Conservation (phyloP, 129 eudicot genomes). For the Ambrosia trifida region DNA sequence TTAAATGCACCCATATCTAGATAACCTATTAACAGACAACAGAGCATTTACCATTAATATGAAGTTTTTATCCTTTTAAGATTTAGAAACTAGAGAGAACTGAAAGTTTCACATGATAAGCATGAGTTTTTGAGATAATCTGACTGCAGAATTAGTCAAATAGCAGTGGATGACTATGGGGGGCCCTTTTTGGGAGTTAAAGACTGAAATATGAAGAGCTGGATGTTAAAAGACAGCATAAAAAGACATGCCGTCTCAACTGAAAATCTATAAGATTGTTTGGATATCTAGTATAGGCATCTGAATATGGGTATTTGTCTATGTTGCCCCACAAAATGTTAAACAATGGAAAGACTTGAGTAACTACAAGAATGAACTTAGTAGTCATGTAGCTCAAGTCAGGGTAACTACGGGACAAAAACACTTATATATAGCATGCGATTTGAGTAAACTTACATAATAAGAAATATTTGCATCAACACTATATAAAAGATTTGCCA, state of each 20-base stretch:
- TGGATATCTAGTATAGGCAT: neutral
- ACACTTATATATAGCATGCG: constrained; percentile 5
- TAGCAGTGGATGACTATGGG: neutral
- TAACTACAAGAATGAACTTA: neutral
- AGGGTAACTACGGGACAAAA: constrained; percentile 12
- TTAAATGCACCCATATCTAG: neutral
- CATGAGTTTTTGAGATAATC: constrained; percentile 6
- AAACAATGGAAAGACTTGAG: neutral
- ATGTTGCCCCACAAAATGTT: neutral
- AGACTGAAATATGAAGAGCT: constrained; percentile 11
- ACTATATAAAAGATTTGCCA: constrained; percentile 16
- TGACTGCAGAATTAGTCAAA: constrained; percentile 6
- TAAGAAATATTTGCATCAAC: constrained; percentile 16
- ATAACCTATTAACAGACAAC: constrained; percentile 9
- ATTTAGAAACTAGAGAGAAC: neutral
- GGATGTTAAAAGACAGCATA: neutral
- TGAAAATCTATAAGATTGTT: constrained; percentile 1
- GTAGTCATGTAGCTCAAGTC: constrained; percentile 1
- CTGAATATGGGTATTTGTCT: constrained; percentile 9
- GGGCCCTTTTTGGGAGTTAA: neutral
- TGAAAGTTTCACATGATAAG: neutral
- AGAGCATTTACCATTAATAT: neutral
- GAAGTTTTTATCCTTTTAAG: neutral
- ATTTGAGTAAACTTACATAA: constrained; percentile 9
- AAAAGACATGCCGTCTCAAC: neutral